Percentiles rank a stretch among this genome's conserved stretches.
Evolutionary conservation across 495 filamentous ascomycete genomes (phyloP).

Genomic region (Chaetomium cochliodes): DNA sequence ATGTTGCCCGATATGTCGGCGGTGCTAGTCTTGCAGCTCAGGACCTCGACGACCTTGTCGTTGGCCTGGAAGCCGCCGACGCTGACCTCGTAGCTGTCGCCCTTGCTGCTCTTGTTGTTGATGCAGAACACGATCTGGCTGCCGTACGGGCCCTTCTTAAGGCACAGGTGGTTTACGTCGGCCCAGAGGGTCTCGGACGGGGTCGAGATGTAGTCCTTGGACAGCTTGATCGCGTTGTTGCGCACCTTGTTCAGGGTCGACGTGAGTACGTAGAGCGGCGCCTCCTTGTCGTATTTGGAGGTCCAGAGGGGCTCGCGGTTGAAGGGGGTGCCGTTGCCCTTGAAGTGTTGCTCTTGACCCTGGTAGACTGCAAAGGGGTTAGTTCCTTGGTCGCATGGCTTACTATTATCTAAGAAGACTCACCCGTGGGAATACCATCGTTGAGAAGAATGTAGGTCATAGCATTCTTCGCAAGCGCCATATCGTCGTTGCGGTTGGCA

Average conservation of each 20-base stretch:
- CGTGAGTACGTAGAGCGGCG: slow-evolving; percentile 60
- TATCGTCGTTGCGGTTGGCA: slow-evolving; percentile 54
- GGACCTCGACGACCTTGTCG: slow-evolving; percentile 34
- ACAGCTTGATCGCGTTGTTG: slow-evolving; percentile 53
- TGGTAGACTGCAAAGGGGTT: slow-evolving; percentile 32
- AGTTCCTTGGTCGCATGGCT: background rate
- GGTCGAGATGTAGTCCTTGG: slow-evolving; percentile 52
- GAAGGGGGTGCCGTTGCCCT: slow-evolving; percentile 56
- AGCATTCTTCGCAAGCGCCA: slow-evolving; percentile 65
- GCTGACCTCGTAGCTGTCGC: slow-evolving; percentile 27
- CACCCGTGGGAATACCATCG: slow-evolving; percentile 51
- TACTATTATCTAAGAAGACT: background rate
- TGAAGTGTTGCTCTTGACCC: slow-evolving; percentile 74
- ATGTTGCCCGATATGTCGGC: slow-evolving; percentile 31
- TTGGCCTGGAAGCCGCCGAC: slow-evolving; percentile 32
- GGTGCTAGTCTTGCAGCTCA: slow-evolving; percentile 27
- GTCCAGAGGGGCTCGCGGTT: slow-evolving; percentile 78
- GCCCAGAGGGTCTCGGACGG: slow-evolving; percentile 54
- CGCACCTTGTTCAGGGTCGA: slow-evolving; percentile 60
- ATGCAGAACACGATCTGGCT: slow-evolving; percentile 40
- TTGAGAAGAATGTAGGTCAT: slow-evolving; percentile 68
- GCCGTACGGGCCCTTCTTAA: slow-evolving; percentile 65
- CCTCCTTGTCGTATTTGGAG: slow-evolving; percentile 56
- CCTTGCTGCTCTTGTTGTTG: slow-evolving; percentile 37
- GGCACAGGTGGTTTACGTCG: slow-evolving; percentile 57